Evolutionary conservation across 495 filamentous ascomycete species (phyloP).

Genomic region (Coniosporium apollinis): DNA sequence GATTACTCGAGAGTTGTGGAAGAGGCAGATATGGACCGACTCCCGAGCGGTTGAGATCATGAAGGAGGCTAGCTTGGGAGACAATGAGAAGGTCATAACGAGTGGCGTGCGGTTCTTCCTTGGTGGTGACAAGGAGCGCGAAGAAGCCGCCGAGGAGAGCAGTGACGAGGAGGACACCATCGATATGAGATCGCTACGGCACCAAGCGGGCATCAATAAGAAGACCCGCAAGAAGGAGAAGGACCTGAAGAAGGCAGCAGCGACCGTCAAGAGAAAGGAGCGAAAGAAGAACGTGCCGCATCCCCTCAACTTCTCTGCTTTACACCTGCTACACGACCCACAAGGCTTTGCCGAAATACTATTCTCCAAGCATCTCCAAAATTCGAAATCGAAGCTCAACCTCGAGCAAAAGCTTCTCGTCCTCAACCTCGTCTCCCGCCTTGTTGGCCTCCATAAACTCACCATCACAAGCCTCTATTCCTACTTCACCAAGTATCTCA

Average conservation of each 20-base stretch:
- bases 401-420: conserved; percentile 84
- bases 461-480: conserved; percentile 72
- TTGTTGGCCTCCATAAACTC: conserved; percentile 87
- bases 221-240: conserved; percentile 78
- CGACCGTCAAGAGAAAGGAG: conserved; percentile 62
- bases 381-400: conserved; percentile 63
- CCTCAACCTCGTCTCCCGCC: conserved; percentile 72
- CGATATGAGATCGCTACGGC: conserved; percentile 65
- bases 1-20: conserved; percentile 75
- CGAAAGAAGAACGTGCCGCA: conserved; percentile 75
- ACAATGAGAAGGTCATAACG: conserved; percentile 77
- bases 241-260: conserved; percentile 58
- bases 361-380: conserved; percentile 83
- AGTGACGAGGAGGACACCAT: conserved; percentile 62
- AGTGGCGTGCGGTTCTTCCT: conserved; percentile 89
- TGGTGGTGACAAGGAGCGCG: conserved; percentile 83
- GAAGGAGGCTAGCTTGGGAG: conserved; percentile 69
- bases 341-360: conserved; percentile 86
- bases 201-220: conserved; percentile 83
- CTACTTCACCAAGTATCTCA: conserved; percentile 70
- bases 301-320: conserved; percentile 89
- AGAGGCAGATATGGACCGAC: conserved; percentile 75
- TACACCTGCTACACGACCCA: conserved; percentile 89
- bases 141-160: conserved; percentile 77
- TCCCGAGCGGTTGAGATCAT: conserved; percentile 81